Conservation (phyloP, 2,329 filamentous ascomycete species). For the Rhynchosporium agropyri region DNA sequence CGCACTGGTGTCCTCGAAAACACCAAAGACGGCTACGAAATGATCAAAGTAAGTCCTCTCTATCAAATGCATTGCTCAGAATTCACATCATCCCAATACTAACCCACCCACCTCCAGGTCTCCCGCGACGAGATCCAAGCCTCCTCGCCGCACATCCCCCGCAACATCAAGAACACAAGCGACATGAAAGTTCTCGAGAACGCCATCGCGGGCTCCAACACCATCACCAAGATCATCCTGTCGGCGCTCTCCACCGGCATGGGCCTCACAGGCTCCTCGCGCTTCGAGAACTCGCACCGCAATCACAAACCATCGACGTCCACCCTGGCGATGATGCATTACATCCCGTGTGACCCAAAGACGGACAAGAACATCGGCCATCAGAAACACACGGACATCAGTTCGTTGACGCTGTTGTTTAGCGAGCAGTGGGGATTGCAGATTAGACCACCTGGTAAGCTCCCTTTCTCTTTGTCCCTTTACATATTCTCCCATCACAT, state of each 20-base stretch:
- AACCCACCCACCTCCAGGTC: constrained; percentile 42
- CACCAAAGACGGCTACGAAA: constrained; percentile 56
- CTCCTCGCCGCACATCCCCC: constrained; percentile 50
- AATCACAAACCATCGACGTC: constrained; percentile 53
- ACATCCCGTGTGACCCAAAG: constrained; percentile 50
- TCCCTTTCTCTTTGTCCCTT: background rate
- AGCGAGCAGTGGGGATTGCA: constrained; percentile 60
- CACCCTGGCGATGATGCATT: constrained; percentile 59
- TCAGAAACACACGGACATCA: constrained; percentile 61
- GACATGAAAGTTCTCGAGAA: constrained; percentile 54
- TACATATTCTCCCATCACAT: background rate
- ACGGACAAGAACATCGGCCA: constrained; percentile 52
- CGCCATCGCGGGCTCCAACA: constrained; percentile 54
- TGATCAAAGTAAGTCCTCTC: constrained; percentile 48
- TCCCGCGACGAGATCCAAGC: constrained; percentile 55
- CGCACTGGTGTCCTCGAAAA: constrained; percentile 51
- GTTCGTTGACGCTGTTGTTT: constrained; percentile 58
- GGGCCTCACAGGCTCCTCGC: constrained; percentile 48
- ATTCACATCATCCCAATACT: no score
- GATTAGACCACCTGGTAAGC: constrained; percentile 52
- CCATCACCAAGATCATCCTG: constrained; percentile 48
- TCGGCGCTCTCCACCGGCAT: constrained; percentile 50
- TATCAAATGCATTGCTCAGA: background rate
- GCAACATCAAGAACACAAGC: constrained; percentile 51
- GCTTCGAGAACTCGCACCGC: constrained; percentile 55